Percentiles rank a stretch among this genome's conserved stretches.
phyloP scores from a whole-genome alignment of 2,329 filamentous ascomycete species.

The Arthroderma sp. region DNA sequence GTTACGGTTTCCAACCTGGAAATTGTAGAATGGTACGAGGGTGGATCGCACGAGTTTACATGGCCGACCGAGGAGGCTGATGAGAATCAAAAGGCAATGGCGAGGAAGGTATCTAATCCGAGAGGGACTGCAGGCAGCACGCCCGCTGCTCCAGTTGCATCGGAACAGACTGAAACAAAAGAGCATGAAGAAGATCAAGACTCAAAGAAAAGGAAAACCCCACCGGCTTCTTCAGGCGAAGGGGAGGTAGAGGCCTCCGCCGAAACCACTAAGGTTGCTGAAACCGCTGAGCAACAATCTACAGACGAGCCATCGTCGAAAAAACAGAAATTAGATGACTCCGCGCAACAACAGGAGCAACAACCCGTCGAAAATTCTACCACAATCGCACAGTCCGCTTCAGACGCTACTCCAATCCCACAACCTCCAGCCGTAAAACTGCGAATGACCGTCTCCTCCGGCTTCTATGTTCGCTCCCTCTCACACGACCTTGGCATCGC shows the following conservation, averaged over 20 bases:
- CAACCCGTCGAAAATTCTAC: background rate
- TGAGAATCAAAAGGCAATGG: constrained; percentile 59
- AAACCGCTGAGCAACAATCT: background rate
- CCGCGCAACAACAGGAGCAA: background rate
- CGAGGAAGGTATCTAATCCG: constrained; percentile 47
- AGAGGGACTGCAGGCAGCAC: constrained; percentile 19
- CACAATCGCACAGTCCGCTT: constrained; percentile 15
- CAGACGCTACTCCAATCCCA: constrained; percentile 17
- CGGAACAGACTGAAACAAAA: constrained; percentile 2
- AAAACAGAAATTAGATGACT: constrained; percentile 2
- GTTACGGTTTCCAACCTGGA: constrained; percentile 69
- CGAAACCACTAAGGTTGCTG: constrained; percentile 3
- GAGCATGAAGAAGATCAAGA: constrained; percentile 8
- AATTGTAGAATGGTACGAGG: constrained; percentile 70
- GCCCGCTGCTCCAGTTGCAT: background rate
- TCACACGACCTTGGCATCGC: constrained; percentile 82
- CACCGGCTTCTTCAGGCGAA: constrained; percentile 16
- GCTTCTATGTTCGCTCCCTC: constrained; percentile 91
- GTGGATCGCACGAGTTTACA: constrained; percentile 62
- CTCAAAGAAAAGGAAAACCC: constrained; percentile 23
- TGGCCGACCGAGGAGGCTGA: constrained; percentile 73
- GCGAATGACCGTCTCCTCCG: constrained; percentile 83
- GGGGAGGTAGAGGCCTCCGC: background rate
- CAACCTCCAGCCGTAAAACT: constrained; percentile 61
- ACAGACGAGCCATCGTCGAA: constrained; percentile 1